A percentile compares a stretch with the other conserved stretches of the same genome.
Evolutionary conservation across 441 rosid genomes (phyloP).

Genomic region (Biscutella auriculata): DNA sequence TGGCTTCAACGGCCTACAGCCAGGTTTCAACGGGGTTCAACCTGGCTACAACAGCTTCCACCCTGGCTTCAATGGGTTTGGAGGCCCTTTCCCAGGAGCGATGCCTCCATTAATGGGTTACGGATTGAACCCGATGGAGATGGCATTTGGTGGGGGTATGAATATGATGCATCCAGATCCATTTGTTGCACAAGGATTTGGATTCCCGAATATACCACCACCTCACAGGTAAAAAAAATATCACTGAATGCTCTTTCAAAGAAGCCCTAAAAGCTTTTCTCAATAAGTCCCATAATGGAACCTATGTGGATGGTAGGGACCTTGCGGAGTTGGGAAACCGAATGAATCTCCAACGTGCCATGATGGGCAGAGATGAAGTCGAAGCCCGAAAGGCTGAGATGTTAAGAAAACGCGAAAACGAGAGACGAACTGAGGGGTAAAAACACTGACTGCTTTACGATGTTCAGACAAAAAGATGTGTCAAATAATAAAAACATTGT

Average conservation of each 20-base stretch:
- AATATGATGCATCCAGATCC: slow-evolving; percentile 32
- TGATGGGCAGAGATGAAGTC: slow-evolving; percentile 86
- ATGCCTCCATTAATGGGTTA: slow-evolving; percentile 75
- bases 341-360: slow-evolving; percentile 58
- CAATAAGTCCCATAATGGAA: neutral
- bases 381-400: slow-evolving; percentile 88
- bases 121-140: slow-evolving; percentile 33
- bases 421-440: slow-evolving; percentile 75
- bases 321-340: slow-evolving; percentile 74
- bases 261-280: neutral
- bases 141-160: slow-evolving; percentile 41
- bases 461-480: neutral
- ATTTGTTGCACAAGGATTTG: slow-evolving; percentile 22
- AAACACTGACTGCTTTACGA: too few relatives aligned
- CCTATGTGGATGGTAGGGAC: slow-evolving; percentile 38
- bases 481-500: neutral
- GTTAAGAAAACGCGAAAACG: slow-evolving; percentile 75
- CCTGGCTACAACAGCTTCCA: slow-evolving; percentile 70
- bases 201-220: slow-evolving; percentile 25
- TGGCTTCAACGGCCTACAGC: slow-evolving; percentile 57
- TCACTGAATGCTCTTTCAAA: neutral
- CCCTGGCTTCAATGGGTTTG: slow-evolving; percentile 73
- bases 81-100: slow-evolving; percentile 56
- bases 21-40: slow-evolving; percentile 51
- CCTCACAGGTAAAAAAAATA: slow-evolving; percentile 24